These are phyloP conservation scores for Evansstolkia leycettana DNA, from an alignment of 495 filamentous ascomycete species.

Conservation along the genomic window DNA sequence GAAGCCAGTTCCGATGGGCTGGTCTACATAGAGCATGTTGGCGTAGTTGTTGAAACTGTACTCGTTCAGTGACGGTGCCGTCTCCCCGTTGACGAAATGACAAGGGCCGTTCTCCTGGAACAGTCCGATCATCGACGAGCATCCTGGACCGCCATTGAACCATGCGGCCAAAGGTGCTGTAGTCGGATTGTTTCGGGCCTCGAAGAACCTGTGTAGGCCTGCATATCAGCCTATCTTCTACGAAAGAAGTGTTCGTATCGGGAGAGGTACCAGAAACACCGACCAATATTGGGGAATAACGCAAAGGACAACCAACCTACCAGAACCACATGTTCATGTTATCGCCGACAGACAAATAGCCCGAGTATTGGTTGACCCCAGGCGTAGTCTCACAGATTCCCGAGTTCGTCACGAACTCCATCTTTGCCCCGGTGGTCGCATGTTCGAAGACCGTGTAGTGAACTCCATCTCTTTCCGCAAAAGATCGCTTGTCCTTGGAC, in stretches of 20 bases:
- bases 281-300: neutral
- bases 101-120: slow-evolving; percentile 47
- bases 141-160: slow-evolving; percentile 47
- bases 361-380: too few species aligned
- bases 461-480: too few species aligned
- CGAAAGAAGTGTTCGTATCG: slow-evolving; percentile 3
- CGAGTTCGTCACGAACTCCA: too few species aligned
- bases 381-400: too few species aligned
- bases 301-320: slow-evolving; percentile 13
- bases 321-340: slow-evolving; percentile 47
- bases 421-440: too few species aligned
- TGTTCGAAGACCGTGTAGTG: too few species aligned
- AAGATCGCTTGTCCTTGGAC: too few species aligned
- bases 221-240: neutral
- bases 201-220: slow-evolving; percentile 27
- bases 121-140: slow-evolving; percentile 40
- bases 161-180: slow-evolving; percentile 39
- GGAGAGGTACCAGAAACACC: neutral
- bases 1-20: slow-evolving; percentile 43
- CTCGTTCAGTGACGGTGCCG: slow-evolving; percentile 33
- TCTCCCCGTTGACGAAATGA: slow-evolving; percentile 37
- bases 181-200: slow-evolving; percentile 34
- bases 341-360: slow-evolving; percentile 34
- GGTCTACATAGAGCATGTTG: slow-evolving; percentile 45
- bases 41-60: slow-evolving; percentile 39